Percentiles rank a stretch among this genome's conserved stretches.
Conservation (phyloP, 441 rosid species). For the Corymbia citriodora region DNA sequence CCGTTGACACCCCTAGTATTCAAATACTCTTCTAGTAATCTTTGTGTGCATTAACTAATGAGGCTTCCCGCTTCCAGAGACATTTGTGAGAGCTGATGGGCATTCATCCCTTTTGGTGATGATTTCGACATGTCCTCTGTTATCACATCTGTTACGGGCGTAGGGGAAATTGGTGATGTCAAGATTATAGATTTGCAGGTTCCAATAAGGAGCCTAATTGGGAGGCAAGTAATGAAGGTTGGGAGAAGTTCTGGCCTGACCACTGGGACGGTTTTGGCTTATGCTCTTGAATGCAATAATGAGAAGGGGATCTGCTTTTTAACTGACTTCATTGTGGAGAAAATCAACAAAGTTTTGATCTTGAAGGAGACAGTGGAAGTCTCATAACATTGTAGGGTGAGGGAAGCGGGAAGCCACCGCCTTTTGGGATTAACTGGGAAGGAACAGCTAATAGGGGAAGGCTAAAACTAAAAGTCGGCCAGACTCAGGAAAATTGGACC, state of each 20-base stretch:
- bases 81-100: conserved; percentile 18
- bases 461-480: conserved; percentile 60
- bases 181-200: conserved; percentile 19
- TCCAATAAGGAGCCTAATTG: conserved; percentile 10
- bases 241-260: conserved; percentile 80
- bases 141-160: conserved; percentile 7
- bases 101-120: conserved; percentile 15
- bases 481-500: conserved; percentile 71
- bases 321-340: conserved; percentile 81
- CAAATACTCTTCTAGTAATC: not conserved
- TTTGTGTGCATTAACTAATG: not conserved
- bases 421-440: conserved; percentile 80
- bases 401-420: conserved; percentile 42
- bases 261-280: conserved; percentile 65
- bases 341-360: conserved; percentile 66
- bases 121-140: conserved; percentile 15
- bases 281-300: conserved; percentile 68
- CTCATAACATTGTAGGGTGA: conserved; percentile 67
- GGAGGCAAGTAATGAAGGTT: conserved; percentile 69
- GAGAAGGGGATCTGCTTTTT: conserved; percentile 79
- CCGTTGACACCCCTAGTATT: not conserved
- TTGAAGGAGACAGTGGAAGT: conserved; percentile 79
- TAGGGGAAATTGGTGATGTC: conserved; percentile 13
- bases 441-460: conserved; percentile 76
- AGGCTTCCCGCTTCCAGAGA: conserved; percentile 4